Evolutionary conservation across 1,284 basidiomycete genomes (phyloP).

Genomic region (Fomitopsis betulina): DNA sequence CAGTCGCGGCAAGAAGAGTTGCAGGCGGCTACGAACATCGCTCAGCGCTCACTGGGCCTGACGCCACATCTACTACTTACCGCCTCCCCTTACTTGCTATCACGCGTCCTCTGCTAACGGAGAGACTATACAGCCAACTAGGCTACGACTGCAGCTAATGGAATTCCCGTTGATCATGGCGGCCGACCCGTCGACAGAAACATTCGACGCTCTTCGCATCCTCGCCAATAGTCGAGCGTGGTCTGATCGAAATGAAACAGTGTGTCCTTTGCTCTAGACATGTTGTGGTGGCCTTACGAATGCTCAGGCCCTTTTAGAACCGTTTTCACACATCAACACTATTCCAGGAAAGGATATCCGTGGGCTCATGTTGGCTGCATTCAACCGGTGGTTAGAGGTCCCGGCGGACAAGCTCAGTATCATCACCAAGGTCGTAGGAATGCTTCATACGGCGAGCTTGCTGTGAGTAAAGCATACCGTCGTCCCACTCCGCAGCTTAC

Average conservation of each 20-base stretch:
- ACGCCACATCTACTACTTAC: too few species aligned
- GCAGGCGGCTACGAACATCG: too few species aligned
- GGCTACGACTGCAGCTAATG: too few species aligned
- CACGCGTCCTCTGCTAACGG: too few species aligned
- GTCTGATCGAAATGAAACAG: constrained; percentile 20
- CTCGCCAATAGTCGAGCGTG: constrained; percentile 14
- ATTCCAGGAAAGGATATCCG: constrained; percentile 95
- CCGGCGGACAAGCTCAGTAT: constrained; percentile 65
- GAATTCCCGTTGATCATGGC: too few species aligned
- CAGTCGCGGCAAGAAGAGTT: too few species aligned
- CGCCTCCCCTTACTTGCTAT: too few species aligned
- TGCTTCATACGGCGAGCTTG: constrained; percentile 93
- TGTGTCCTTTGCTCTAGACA: constrained; percentile 2
- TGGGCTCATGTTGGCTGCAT: constrained; percentile 85
- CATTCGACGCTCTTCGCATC: constrained; percentile 14
- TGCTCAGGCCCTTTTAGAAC: constrained; percentile 74
- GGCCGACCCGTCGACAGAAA: background rate
- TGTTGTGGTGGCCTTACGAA: background rate
- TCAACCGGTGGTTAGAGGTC: constrained; percentile 91
- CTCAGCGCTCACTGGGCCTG: too few species aligned
- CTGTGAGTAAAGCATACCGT: constrained; percentile 50
- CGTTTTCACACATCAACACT: constrained; percentile 82
- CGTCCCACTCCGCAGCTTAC: background rate
- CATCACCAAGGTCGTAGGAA: constrained; percentile 82
- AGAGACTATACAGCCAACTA: too few species aligned